phyloP scores from a whole-genome alignment of 2,329 filamentous ascomycete genomes.

The Fusarium robinianum region DNA sequence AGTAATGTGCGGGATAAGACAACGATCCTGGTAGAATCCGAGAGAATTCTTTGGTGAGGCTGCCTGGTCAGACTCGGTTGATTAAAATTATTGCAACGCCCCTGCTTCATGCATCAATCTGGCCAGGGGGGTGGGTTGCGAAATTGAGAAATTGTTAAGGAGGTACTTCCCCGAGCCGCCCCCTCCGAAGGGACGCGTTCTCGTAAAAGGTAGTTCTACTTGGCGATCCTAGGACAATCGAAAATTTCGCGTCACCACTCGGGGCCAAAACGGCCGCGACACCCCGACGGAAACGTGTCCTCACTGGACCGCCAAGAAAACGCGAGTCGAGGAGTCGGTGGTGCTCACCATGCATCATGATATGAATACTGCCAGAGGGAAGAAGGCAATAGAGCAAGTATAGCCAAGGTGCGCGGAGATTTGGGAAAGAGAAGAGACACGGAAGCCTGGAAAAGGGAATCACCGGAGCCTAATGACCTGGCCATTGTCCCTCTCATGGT shows the following conservation, averaged over 20 bases:
- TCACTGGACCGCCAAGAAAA: too few species aligned
- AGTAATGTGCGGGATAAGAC: too few species aligned
- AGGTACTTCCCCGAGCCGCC: conserved; percentile 39
- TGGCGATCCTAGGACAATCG: conserved; percentile 37
- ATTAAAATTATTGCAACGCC: conserved; percentile 14
- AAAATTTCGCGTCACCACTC: conserved; percentile 40
- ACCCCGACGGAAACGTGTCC: conserved; percentile 27
- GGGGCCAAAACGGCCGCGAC: conserved; percentile 22
- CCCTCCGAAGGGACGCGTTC: conserved; percentile 30
- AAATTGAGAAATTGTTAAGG: conserved; percentile 45
- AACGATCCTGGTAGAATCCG: conserved; percentile 26
- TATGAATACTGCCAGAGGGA: background rate
- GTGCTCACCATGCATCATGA: too few species aligned
- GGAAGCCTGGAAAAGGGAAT: background rate
- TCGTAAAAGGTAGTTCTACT: conserved; percentile 37
- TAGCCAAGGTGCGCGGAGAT: too few species aligned
- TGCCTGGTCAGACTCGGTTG: conserved; percentile 18
- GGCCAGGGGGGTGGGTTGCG: conserved; percentile 12
- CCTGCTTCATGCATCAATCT: too few species aligned
- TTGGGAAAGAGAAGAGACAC: background rate
- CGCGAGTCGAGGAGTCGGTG: too few species aligned
- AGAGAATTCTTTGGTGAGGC: conserved; percentile 29
- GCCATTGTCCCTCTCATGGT: too few species aligned
- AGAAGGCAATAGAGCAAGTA: conserved; percentile 2
- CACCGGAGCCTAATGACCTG: background rate